Evolutionary conservation across 208 protist genomes (phyloP), one percentile per base, ranked within the genome.

Genomic region (Leishmania tropica): DNA sequence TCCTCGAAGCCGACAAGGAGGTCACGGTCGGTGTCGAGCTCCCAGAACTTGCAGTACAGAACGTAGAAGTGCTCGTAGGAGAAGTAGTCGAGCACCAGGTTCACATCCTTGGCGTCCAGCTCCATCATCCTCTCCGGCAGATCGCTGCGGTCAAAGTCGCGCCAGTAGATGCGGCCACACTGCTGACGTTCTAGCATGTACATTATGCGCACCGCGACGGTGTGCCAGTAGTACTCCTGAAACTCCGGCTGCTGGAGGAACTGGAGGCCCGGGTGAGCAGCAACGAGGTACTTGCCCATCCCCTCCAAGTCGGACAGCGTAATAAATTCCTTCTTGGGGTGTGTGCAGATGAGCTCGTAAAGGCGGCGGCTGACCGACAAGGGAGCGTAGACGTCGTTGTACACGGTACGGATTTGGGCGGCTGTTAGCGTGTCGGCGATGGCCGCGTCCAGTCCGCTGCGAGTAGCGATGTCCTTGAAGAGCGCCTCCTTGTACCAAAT

Each of bases 21-120:
- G 84, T 99, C 98, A 67, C 98, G 94, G 88, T 99, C 96, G 2
- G 91, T 97, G 84, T 99, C 98, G 13, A 99, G 91, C 91, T 99
- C 98, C 98, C 98, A 99, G 89, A 99, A 99, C 85, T 98, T 98
- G 92, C 98, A 99, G 90, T 99, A 99, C 24, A 99, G 93, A 21
- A 99, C 99, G 91, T 99, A 99, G 81, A 99, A 99, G 85, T 99
- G 98, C 91, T 99, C 98, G 87, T 99, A 99, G 17, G 94, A 98
- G 85, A 99, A 99, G 87, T 98, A 99, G 51, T 92, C 88, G 2
- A 95, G 84, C 37, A 96, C 94, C 40, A 90, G 81, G 81, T 98
- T 98, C 28, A 98, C 95, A 75, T 98, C 95, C 80, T 93, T 90
- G 70, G 83, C 86, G 82, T 98, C 96, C 21, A 98, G 79, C 71